Conservation (phyloP, 106 monocot species). For the Agapanthus africanus region DNA sequence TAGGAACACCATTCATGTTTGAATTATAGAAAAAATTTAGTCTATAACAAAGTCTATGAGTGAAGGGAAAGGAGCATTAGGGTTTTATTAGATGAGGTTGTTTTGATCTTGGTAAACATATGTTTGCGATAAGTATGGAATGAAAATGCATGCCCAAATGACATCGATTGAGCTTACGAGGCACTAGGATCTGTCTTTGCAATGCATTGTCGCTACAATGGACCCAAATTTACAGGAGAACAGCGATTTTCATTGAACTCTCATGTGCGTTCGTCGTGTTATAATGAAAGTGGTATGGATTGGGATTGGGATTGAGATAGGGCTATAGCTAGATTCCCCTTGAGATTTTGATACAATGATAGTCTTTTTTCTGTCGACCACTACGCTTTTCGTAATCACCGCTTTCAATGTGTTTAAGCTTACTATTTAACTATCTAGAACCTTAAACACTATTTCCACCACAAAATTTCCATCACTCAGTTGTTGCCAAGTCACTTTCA, state of each 20-base stretch:
- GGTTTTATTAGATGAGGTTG: too few relatives aligned
- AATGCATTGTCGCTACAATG: neutral
- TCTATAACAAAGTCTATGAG: too few relatives aligned
- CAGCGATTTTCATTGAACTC: neutral
- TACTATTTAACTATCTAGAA: neutral
- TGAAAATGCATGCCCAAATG: neutral
- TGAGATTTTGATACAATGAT: neutral
- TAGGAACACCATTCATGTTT: too few relatives aligned
- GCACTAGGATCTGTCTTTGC: neutral
- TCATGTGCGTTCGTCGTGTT: neutral
- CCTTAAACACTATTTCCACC: neutral
- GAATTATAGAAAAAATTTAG: too few relatives aligned
- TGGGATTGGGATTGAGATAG: constrained; percentile 1
- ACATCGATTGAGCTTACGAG: neutral
- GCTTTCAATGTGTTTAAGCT: neutral
- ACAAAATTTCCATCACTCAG: neutral
- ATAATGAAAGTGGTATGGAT: neutral
- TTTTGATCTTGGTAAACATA: too few relatives aligned
- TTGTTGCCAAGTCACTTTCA: neutral
- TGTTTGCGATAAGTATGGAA: neutral
- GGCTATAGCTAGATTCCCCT: neutral
- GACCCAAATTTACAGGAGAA: neutral
- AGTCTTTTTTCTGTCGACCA: neutral
- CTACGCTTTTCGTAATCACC: too few relatives aligned
- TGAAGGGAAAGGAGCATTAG: too few relatives aligned